A percentile compares a stretch with the other conserved stretches of the same genome.
phyloP scores from a whole-genome alignment of 495 filamentous ascomycete species.

The Penicillium mononematosum region DNA sequence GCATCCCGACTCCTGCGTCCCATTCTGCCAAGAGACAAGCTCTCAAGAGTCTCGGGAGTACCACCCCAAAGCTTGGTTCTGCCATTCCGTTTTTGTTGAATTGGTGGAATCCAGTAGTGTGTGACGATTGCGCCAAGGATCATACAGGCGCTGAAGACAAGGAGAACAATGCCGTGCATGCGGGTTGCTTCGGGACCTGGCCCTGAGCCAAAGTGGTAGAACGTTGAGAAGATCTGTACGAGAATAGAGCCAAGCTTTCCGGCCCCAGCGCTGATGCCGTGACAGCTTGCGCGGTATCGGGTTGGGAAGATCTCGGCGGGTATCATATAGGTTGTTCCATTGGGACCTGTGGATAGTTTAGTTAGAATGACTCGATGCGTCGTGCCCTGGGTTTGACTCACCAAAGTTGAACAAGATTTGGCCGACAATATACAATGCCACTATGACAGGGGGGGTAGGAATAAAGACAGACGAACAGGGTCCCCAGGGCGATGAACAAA shows the following conservation, averaged over 20 bases:
- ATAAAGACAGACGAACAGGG: slow-evolving; percentile 46
- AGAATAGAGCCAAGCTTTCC: slow-evolving; percentile 61
- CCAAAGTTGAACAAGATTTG: slow-evolving; percentile 67
- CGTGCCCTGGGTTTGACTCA: slow-evolving; percentile 2
- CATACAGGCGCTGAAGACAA: slow-evolving; percentile 50
- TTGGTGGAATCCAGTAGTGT: slow-evolving; percentile 45
- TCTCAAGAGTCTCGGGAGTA: slow-evolving; percentile 43
- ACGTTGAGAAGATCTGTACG: slow-evolving; percentile 51
- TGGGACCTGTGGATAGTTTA: slow-evolving; percentile 43
- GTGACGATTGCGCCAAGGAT: slow-evolving; percentile 45
- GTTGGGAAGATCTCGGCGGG: slow-evolving; percentile 63
- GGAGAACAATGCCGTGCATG: slow-evolving; percentile 44
- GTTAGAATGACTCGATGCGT: slow-evolving; percentile 11
- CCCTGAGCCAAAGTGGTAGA: slow-evolving; percentile 41
- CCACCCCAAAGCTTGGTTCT: slow-evolving; percentile 38
- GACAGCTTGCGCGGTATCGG: slow-evolving; percentile 56
- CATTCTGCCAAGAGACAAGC: slow-evolving; percentile 39
- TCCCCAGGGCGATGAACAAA: slow-evolving; percentile 50
- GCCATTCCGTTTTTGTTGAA: slow-evolving; percentile 31
- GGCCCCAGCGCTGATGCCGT: slow-evolving; percentile 53
- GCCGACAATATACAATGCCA: slow-evolving; percentile 57
- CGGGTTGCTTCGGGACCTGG: slow-evolving; percentile 33
- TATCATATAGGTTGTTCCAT: slow-evolving; percentile 61
- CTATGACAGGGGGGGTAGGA: slow-evolving; percentile 42
- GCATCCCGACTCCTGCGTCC: slow-evolving; percentile 43